Base-by-base conservation (phyloP, 768 basidiomycete species). In the Tylopilus intermedius region DNA sequence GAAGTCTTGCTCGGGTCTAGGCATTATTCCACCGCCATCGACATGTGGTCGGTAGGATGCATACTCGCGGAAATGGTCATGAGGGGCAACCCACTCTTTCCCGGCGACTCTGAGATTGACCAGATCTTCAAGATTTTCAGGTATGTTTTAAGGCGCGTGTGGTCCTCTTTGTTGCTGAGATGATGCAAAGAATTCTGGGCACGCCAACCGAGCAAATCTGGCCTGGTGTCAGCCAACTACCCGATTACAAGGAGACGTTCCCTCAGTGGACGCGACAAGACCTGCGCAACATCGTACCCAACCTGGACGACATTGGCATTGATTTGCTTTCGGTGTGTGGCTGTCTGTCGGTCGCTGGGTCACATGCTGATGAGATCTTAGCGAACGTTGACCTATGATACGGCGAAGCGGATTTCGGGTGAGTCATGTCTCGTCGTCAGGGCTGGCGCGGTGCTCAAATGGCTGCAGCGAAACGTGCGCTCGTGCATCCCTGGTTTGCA, bases 1-100 rank as follows among this genome's bases (percentile, higher is more conserved):
- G 96, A 99, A 69, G 95, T 99, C 46, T 76, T 99, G 18, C 84
- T 99, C 2, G 95, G 95, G 29, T 88, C 91, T 5, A 84, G 94
- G 40, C 94, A 98, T 69, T 99, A 99, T 72, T 87, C 92, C 14
- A 99, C 96, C 2, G 91, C 93, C 3, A 90, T 99, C 63, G 96
- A 99, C 73, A 96, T 98, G 92, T 99, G 96, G 96, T 94, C 92
- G n/a, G 95, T 99, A 21, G 96, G 89, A 0, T 97, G 94, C 66
- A 98, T 99, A 67, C 92, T 96, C 65, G 95, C 95, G 8, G 96
- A 99, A 74, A 97, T 98, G 95, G 87, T 92, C 49, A 90, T 94
- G 88, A 79, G 83, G 55, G 89, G 89, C 59, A 84, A 66, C 82
- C 81, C 95, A 2, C 77, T 97, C 11, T 99, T 99, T 80, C 95